phyloP scores from a whole-genome alignment of 2,329 filamentous ascomycete genomes.

The Ceratocystis destructans region DNA sequence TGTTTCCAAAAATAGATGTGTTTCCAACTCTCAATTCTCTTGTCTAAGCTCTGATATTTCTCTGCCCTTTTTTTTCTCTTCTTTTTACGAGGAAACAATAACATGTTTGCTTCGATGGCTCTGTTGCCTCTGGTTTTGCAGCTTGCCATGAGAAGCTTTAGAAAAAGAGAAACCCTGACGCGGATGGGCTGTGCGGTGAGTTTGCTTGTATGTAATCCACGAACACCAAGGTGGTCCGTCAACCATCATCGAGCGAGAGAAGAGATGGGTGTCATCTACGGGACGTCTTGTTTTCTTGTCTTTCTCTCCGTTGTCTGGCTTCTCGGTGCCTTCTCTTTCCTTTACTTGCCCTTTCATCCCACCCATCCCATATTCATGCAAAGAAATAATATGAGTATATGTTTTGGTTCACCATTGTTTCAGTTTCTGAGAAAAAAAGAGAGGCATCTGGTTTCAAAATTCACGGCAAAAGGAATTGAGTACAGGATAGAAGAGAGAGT shows the following conservation, averaged over 20 bases:
- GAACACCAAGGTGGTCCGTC: too few species aligned
- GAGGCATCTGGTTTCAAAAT: neutral
- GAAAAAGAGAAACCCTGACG: too few species aligned
- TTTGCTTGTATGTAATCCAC: too few species aligned
- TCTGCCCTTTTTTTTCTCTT: too few species aligned
- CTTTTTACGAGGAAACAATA: too few species aligned
- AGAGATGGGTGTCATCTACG: too few species aligned
- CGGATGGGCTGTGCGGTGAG: too few species aligned
- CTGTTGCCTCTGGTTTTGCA: too few species aligned
- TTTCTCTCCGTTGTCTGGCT: neutral
- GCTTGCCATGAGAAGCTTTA: too few species aligned
- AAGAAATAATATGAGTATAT: neutral
- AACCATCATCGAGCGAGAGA: too few species aligned
- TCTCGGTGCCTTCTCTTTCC: neutral
- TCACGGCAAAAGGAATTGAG: neutral
- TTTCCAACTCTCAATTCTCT: neutral
- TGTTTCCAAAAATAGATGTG: neutral
- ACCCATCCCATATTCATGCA: neutral
- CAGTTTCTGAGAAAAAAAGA: neutral
- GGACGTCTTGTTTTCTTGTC: neutral
- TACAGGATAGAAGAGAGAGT: neutral
- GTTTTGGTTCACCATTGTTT: neutral
- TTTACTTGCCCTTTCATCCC: neutral
- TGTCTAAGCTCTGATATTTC: too few species aligned
- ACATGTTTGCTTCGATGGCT: too few species aligned